These are phyloP conservation scores for Trichophyton benhamiae DNA, from an alignment of 2,329 filamentous ascomycete species.

Conservation along the genomic window DNA sequence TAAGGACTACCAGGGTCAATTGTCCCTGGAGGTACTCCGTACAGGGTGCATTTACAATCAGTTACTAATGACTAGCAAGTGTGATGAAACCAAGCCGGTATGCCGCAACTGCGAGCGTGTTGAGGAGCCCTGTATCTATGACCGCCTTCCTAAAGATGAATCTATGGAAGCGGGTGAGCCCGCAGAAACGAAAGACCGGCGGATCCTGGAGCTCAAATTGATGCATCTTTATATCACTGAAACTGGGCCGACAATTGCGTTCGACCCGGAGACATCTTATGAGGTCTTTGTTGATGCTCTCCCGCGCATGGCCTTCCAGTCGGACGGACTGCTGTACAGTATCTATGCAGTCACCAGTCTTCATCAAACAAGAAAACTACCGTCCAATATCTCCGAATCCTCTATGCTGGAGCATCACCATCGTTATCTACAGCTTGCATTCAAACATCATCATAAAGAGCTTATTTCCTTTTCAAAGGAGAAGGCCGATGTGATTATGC, in stretches of 20 bases:
- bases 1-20: too few relatives aligned
- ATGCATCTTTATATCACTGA: conserved; percentile 4
- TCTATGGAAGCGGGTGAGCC: background rate
- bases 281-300: background rate
- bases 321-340: background rate
- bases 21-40: background rate
- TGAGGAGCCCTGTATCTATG: background rate
- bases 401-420: background rate
- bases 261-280: background rate
- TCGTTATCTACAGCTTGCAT: background rate
- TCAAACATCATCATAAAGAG: background rate
- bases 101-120: background rate
- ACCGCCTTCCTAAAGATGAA: background rate
- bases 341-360: background rate
- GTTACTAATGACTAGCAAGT: background rate
- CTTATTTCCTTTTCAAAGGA: background rate
- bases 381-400: background rate
- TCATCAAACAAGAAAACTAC: background rate
- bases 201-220: conserved; percentile 1
- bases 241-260: conserved; percentile 2
- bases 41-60: background rate
- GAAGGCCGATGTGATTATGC: background rate
- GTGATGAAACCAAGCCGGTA: conserved; percentile 3
- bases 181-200: background rate
- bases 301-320: background rate